Conservation (phyloP, 2,329 filamentous ascomycete species). For the Pestalotiopsis sp. region DNA sequence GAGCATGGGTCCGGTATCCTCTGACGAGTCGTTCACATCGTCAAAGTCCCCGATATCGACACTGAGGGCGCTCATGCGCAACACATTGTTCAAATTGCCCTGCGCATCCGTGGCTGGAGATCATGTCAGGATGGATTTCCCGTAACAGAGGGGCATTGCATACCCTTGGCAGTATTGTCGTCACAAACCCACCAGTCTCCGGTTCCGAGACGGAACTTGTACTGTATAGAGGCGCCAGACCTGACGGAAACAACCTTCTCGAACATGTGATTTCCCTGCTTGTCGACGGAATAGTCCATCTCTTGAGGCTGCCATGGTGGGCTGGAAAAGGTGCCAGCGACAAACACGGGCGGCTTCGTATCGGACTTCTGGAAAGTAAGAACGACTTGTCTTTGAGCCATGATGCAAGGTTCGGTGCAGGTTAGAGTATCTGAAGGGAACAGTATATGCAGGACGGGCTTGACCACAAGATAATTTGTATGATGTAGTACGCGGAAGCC, state of each 20-base stretch:
- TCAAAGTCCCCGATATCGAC: conserved; percentile 19
- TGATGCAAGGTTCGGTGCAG: background rate
- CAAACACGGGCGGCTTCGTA: conserved; percentile 67
- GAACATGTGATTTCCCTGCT: conserved; percentile 61
- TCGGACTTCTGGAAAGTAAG: conserved; percentile 65
- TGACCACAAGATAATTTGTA: background rate
- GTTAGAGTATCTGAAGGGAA: background rate
- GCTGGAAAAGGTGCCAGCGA: conserved; percentile 70
- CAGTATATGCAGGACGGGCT: background rate
- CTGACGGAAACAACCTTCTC: conserved; percentile 56
- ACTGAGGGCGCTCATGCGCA: conserved; percentile 33
- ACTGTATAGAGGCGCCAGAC: conserved; percentile 65
- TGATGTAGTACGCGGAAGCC: background rate
- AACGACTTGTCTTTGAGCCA: conserved; percentile 43
- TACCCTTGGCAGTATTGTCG: conserved; percentile 63
- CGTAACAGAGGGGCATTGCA: conserved; percentile 25
- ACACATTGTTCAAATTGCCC: conserved; percentile 53
- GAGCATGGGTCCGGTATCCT: conserved; percentile 17
- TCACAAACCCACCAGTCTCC: conserved; percentile 74
- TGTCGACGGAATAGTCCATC: conserved; percentile 59
- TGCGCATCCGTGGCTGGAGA: conserved; percentile 40
- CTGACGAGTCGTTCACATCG: conserved; percentile 5
- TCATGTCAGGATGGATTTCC: conserved; percentile 2
- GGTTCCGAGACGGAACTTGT: conserved; percentile 72
- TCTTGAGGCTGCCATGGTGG: conserved; percentile 69